phyloP scores from a whole-genome alignment of 768 basidiomycete genomes.

The Phallus indusiatus region DNA sequence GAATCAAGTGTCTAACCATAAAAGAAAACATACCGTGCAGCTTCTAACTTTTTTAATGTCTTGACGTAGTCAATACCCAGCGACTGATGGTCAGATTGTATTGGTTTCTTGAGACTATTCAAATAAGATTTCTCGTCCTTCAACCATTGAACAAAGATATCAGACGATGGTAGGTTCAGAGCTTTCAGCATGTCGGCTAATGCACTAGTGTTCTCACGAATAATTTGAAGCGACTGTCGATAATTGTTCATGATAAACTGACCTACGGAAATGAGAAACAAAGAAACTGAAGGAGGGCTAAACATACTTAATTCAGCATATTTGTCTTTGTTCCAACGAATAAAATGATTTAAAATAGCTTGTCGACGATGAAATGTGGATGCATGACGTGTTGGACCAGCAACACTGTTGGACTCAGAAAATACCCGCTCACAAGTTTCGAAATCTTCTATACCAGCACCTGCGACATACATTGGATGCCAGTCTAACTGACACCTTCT shows the following conservation, averaged over 20 bases:
- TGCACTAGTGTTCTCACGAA: not conserved
- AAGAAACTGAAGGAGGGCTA: not conserved
- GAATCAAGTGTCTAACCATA: no score
- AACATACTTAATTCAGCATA: conserved; percentile 16
- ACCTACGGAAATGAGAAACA: not conserved
- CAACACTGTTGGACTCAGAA: conserved; percentile 18
- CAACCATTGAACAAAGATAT: not conserved
- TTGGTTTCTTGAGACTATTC: not conserved
- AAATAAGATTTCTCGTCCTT: not conserved
- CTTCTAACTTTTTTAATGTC: no score
- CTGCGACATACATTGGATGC: conserved; percentile 20
- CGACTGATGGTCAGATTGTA: no score
- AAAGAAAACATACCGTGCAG: no score
- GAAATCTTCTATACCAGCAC: conserved; percentile 19
- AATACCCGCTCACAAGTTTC: conserved; percentile 23
- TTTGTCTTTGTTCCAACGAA: conserved; percentile 17
- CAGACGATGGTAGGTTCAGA: not conserved
- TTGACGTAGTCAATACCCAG: no score
- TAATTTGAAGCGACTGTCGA: not conserved
- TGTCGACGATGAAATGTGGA: conserved; percentile 21
- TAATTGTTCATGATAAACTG: not conserved
- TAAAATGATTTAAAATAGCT: conserved; percentile 16
- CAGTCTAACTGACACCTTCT: conserved; percentile 19
- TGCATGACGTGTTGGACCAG: conserved; percentile 15
- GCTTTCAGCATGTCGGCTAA: not conserved